Evolutionary conservation across 2,329 filamentous ascomycete species (phyloP), one percentile per base, ranked within the genome.

Genomic region (Knoxdaviesia proteae): DNA sequence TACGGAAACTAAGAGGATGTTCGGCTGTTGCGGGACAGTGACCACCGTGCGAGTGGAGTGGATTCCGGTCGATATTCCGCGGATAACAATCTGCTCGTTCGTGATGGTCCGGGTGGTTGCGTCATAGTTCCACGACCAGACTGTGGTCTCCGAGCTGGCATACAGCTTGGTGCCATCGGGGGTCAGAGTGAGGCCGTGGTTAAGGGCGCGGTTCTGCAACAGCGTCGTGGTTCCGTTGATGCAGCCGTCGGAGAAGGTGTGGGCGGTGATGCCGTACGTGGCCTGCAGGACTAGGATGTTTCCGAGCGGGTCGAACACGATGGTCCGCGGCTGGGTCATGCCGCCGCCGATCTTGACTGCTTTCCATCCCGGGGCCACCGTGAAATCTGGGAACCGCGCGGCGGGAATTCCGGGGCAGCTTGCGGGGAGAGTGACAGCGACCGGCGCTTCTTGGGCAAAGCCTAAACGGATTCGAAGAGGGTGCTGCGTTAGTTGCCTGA

Each of bases 101-200:
- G 59, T 59, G 38, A 65, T 63, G 9, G 65, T 65, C 42, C 61
- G 58, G 6, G 62, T 57, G 4, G 54, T 53, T 5, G 67, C 53
- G 51, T 77, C 62, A 50, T 80, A 80, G 36, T 58, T 55, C 69
- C 72, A 79, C 20, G 64, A 59, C 52, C 63, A 77, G 6, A 68
- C 67, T 1, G 56, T 53, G 8, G 54, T 56, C 50, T 60, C 55
- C 29, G 55, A 56, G 43, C 55, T 58, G 34, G 59, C 60, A 43
- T 61, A 62, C 34, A 63, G 46, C 10, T 56, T 61, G 47, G 46
- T 57, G 41, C 60, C 55, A 41, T 61, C 60, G 1, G 59, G 59
- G 1, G 56, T 57, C 40, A 64, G 51, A 32, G 54, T 54, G 36
- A 62, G 54, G 9, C 59, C 59, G 46, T 62, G 61, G 51, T 61